Evolutionary conservation across 108 stramenopile species (phyloP).

Genomic region (Ochromonas danica): DNA sequence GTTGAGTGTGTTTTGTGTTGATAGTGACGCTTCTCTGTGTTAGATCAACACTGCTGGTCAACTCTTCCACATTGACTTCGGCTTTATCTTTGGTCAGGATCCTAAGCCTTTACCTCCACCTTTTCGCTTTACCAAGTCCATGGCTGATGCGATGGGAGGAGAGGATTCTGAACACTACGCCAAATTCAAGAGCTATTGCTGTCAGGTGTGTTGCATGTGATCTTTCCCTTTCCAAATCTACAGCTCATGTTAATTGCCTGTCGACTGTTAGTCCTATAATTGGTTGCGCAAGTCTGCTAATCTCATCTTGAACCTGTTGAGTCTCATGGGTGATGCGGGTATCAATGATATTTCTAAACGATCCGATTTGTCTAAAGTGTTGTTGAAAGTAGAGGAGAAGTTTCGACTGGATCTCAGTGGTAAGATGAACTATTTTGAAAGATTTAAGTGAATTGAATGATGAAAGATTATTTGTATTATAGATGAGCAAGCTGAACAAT

Average conservation of each 20-base stretch:
- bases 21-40: background rate
- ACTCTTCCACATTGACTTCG: conserved; percentile 85
- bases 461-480: background rate
- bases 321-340: conserved; percentile 95
- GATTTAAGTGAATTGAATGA: background rate
- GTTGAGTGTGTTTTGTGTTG: background rate
- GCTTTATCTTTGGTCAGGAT: conserved; percentile 81
- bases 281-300: conserved; percentile 87
- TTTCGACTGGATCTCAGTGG: conserved; percentile 53
- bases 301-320: conserved; percentile 88
- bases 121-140: conserved; percentile 74
- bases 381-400: conserved; percentile 85
- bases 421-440: no score
- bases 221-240: background rate
- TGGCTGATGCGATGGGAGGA: conserved; percentile 90
- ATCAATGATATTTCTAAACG: conserved; percentile 86
- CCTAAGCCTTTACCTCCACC: conserved; percentile 92
- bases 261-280: conserved; percentile 67
- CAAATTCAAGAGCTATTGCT: conserved; percentile 17
- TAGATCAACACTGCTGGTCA: conserved; percentile 64
- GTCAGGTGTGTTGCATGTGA: no score
- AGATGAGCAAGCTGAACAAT: conserved; percentile 90
- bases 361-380: conserved; percentile 78
- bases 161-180: conserved; percentile 24
- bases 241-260: background rate